Evolutionary conservation across 1,284 basidiomycete species (phyloP).

Genomic region (Taiwanofungus camphoratus): DNA sequence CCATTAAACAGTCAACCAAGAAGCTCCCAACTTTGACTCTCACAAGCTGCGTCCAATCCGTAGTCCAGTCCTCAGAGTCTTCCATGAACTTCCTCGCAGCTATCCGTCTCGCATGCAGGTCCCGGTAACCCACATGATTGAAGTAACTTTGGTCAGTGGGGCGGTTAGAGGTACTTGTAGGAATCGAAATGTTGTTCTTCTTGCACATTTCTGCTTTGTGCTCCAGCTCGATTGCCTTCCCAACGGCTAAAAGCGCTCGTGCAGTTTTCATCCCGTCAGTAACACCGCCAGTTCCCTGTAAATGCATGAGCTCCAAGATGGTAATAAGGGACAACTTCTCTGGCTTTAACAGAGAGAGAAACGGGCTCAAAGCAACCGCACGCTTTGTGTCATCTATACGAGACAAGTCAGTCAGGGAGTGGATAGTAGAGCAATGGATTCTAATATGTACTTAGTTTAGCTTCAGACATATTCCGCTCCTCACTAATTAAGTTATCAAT

Average conservation of each 20-base stretch:
- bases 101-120: conserved; percentile 53
- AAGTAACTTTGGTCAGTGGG: conserved; percentile 45
- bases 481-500: conserved; percentile 44
- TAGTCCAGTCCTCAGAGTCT: conserved; percentile 65
- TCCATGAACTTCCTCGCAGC: conserved; percentile 61
- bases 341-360: conserved; percentile 71
- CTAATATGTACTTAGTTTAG: background rate
- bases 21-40: conserved; percentile 81
- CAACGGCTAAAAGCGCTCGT: conserved; percentile 78
- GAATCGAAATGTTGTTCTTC: conserved; percentile 54
- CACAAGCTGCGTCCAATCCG: conserved; percentile 77
- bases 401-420: too few relatives aligned
- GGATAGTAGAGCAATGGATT: too few relatives aligned
- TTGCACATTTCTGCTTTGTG: conserved; percentile 82
- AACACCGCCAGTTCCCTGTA: conserved; percentile 75
- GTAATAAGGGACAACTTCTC: conserved; percentile 85
- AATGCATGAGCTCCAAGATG: conserved; percentile 86
- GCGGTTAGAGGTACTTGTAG: conserved; percentile 29
- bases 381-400: conserved; percentile 3
- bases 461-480: conserved; percentile 26
- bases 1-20: conserved; percentile 80
- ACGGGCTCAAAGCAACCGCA: conserved; percentile 42
- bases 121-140: conserved; percentile 49
- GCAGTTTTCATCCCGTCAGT: conserved; percentile 89
- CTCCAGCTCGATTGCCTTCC: conserved; percentile 84